Evolutionary conservation across 2,329 filamentous ascomycete genomes (phyloP).

Genomic region (Colletotrichum agaves): DNA sequence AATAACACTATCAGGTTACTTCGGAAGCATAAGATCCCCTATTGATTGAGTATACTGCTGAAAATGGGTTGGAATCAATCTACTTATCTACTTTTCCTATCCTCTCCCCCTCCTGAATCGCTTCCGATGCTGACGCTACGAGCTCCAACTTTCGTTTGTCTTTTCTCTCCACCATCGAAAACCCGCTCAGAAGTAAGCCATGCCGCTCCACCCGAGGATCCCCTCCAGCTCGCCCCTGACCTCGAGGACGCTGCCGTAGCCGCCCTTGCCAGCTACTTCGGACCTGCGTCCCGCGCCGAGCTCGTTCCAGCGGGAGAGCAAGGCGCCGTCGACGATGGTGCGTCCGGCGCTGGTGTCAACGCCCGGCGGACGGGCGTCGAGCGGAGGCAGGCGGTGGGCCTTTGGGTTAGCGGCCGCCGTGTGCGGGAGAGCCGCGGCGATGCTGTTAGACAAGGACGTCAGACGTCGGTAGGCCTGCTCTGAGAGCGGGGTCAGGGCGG

Average conservation of each 20-base stretch:
- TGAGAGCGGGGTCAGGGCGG: constrained; percentile 79
- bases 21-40: neutral
- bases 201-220: constrained; percentile 70
- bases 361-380: constrained; percentile 57
- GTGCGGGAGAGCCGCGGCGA: constrained; percentile 80
- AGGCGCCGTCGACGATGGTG: constrained; percentile 80
- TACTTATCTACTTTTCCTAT: neutral
- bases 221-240: constrained; percentile 76
- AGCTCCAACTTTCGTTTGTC: no score
- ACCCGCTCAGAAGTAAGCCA: constrained; percentile 61
- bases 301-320: constrained; percentile 81
- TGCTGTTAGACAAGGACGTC: constrained; percentile 81
- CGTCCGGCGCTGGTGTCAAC: constrained; percentile 70
- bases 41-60: neutral
- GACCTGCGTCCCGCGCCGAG: constrained; percentile 75
- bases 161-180: neutral
- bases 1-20: neutral
- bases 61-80: neutral
- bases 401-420: constrained; percentile 85
- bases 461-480: constrained; percentile 88
- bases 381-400: constrained; percentile 72
- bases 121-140: neutral
- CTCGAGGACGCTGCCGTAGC: constrained; percentile 71
- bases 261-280: constrained; percentile 81
- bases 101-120: neutral